These are phyloP conservation scores for Ascocoryne sarcoides DNA, from an alignment of 2,329 filamentous ascomycete species.

Conservation along the genomic window DNA sequence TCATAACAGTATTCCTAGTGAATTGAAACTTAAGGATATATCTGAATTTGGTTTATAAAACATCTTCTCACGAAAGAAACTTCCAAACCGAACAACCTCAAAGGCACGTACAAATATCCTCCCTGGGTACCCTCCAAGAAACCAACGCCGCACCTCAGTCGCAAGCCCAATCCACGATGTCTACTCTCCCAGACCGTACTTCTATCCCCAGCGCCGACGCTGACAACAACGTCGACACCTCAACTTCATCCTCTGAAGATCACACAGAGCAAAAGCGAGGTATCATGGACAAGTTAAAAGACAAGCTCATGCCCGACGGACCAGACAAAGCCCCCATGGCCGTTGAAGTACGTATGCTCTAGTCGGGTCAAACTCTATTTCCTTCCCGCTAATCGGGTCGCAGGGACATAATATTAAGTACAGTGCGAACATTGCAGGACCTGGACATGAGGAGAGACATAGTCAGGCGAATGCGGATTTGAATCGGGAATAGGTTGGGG, in stretches of 20 bases:
- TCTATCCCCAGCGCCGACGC: neutral
- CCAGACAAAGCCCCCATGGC: neutral
- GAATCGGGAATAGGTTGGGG: neutral
- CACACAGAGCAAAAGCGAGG: conserved; percentile 2
- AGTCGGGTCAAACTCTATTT: too few relatives aligned
- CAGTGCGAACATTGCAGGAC: neutral
- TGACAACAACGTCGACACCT: neutral
- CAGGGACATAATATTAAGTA: neutral
- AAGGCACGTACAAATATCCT: neutral
- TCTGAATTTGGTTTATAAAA: neutral
- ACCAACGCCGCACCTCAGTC: neutral
- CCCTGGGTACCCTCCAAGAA: neutral
- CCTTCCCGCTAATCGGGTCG: too few relatives aligned
- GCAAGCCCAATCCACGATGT: neutral
- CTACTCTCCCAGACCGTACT: neutral
- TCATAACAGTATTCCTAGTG: too few relatives aligned
- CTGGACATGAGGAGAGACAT: neutral
- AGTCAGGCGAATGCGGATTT: neutral
- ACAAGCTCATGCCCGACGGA: conserved; percentile 1
- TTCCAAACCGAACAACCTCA: neutral
- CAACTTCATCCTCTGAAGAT: neutral
- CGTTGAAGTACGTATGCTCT: neutral
- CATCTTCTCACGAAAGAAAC: neutral
- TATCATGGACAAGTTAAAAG: conserved; percentile 5
- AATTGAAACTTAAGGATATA: neutral